A percentile compares a stretch with the other conserved stretches of the same genome.
phyloP scores from a whole-genome alignment of 176 grass and related monocot species.

The Oryza officinalis region DNA sequence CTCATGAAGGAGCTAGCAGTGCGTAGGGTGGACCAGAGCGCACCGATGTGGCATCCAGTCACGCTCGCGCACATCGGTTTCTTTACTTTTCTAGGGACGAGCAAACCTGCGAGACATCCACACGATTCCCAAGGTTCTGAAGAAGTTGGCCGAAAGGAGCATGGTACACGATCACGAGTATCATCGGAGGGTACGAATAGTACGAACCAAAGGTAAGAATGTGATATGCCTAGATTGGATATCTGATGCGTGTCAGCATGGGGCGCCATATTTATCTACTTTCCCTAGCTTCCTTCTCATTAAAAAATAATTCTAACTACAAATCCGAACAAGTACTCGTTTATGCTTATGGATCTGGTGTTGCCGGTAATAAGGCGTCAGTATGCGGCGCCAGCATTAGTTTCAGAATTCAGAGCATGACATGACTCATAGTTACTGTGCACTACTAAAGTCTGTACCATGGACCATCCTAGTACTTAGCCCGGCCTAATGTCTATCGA shows the following conservation, averaged over 20 bases:
- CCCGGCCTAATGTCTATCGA: constrained; percentile 21
- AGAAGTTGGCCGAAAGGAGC: background rate
- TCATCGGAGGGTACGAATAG: background rate
- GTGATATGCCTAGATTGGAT: constrained; percentile 22
- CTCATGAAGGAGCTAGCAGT: background rate
- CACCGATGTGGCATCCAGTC: constrained; percentile 31
- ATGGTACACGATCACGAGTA: constrained; percentile 18
- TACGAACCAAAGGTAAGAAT: background rate
- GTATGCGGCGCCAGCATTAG: background rate
- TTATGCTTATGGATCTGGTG: background rate
- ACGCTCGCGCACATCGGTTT: background rate
- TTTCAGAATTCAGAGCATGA: background rate
- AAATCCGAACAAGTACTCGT: too few species aligned
- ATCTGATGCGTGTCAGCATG: constrained; percentile 24
- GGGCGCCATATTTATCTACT: background rate
- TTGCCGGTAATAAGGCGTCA: background rate
- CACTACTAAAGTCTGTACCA: background rate
- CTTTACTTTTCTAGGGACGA: background rate
- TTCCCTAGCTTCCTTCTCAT: too few species aligned
- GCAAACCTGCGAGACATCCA: constrained; percentile 18
- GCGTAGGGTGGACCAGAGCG: constrained; percentile 30
- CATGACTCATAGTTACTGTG: background rate
- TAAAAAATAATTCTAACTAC: too few species aligned
- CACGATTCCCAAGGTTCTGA: background rate
- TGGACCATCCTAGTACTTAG: constrained; percentile 44